These are phyloP conservation scores for Spathaspora sp. DNA, from an alignment of 1,139 yeast species.

Conservation along the genomic window DNA sequence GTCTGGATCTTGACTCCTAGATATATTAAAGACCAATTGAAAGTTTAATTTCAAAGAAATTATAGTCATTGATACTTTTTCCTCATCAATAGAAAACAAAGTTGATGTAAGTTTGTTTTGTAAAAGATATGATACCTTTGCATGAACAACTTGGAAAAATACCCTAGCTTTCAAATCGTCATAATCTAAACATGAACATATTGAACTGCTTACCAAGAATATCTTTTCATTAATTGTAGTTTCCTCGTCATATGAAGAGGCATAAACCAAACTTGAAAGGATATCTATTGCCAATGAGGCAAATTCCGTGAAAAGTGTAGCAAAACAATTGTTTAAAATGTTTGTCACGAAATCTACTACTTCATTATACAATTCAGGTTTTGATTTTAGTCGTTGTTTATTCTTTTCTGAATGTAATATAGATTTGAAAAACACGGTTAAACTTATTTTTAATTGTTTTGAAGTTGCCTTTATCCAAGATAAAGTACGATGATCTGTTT, in stretches of 20 bases:
- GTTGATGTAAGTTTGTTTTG: constrained; percentile 23
- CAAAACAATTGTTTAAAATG: constrained; percentile 29
- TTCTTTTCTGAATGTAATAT: constrained; percentile 17
- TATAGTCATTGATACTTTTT: constrained; percentile 27
- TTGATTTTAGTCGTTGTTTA: constrained; percentile 22
- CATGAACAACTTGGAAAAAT: constrained; percentile 16
- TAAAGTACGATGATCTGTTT: constrained; percentile 36
- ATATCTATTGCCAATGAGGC: constrained; percentile 33
- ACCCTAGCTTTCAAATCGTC: constrained; percentile 7
- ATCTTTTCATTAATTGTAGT: constrained; percentile 9
- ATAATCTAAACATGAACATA: constrained; percentile 1
- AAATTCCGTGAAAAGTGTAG: constrained; percentile 33
- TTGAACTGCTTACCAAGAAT: constrained; percentile 2
- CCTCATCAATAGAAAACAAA: constrained; percentile 33
- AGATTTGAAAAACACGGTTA: constrained; percentile 33
- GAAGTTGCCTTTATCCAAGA: constrained; percentile 69
- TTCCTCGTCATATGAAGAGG: constrained; percentile 14
- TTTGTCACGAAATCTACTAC: constrained; percentile 24
- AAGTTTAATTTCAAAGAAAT: constrained; percentile 34
- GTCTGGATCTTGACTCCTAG: constrained; percentile 11
- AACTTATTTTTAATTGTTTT: constrained; percentile 53
- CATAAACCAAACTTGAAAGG: constrained; percentile 21
- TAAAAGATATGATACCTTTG: constrained; percentile 27
- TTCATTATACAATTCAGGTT: constrained; percentile 22
- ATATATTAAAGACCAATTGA: constrained; percentile 19